Conservation (phyloP, 495 filamentous ascomycete species). For the Aspergillus steynii region DNA sequence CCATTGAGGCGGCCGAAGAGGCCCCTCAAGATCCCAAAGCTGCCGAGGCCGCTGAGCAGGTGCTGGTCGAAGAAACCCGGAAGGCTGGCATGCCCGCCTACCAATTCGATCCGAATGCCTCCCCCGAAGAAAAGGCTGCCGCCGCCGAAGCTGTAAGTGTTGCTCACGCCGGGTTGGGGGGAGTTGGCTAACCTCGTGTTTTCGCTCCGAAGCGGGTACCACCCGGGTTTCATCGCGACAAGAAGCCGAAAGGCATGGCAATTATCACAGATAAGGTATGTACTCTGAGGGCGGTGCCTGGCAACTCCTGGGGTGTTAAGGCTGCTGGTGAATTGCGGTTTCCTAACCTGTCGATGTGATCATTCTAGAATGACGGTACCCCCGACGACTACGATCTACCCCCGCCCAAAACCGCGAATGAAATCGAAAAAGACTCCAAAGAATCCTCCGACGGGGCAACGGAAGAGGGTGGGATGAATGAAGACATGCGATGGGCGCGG, state of each 20-base stretch:
- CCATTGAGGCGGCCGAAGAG: conserved; percentile 56
- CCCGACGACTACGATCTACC: conserved; percentile 78
- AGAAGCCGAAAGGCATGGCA: conserved; percentile 65
- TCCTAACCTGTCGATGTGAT: conserved; percentile 7
- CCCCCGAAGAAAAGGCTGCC: conserved; percentile 78
- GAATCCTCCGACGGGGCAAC: conserved; percentile 45
- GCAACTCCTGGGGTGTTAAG: not conserved
- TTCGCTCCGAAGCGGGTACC: conserved; percentile 50
- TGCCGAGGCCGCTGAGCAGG: conserved; percentile 68
- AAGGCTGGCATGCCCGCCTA: conserved; percentile 76
- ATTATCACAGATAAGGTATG: conserved; percentile 72
- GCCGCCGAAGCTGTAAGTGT: conserved; percentile 72
- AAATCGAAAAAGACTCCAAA: conserved; percentile 42
- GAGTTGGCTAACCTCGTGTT: conserved; percentile 17
- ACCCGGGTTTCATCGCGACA: conserved; percentile 61
- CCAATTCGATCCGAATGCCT: conserved; percentile 85
- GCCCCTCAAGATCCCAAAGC: conserved; percentile 68
- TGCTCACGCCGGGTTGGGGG: not conserved
- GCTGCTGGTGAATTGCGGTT: not conserved
- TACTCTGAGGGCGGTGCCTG: not conserved
- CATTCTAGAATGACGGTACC: conserved; percentile 59
- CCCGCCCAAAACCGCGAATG: conserved; percentile 67
- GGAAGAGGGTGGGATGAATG: conserved; percentile 48
- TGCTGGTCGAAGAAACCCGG: conserved; percentile 71
- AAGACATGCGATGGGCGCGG: conserved; percentile 67